Evolutionary conservation across 2,329 filamentous ascomycete species (phyloP).

Genomic region (Fusarium vanettenii): DNA sequence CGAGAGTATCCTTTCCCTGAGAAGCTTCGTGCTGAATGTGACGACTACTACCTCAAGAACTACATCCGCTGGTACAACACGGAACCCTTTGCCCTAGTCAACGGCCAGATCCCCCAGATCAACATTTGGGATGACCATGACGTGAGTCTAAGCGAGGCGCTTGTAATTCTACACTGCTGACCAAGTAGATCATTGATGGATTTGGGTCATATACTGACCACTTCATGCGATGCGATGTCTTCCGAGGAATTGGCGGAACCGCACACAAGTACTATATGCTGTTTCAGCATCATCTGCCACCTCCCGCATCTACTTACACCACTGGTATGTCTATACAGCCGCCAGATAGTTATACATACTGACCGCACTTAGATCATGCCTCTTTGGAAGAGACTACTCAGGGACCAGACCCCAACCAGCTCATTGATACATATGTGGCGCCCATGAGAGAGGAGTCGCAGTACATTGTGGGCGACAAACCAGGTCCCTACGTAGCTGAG

Average conservation of each 20-base stretch:
- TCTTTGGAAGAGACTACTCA: constrained; percentile 52
- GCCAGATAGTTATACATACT: constrained; percentile 7
- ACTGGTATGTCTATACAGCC: constrained; percentile 27
- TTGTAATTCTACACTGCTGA: constrained; percentile 46
- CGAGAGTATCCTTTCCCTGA: constrained; percentile 81
- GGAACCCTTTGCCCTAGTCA: constrained; percentile 86
- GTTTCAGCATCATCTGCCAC: constrained; percentile 94
- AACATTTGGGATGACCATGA: constrained; percentile 99
- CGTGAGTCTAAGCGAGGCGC: constrained; percentile 54
- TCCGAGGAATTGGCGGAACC: constrained; percentile 89
- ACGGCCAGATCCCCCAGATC: constrained; percentile 92
- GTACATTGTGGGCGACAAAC: constrained; percentile 81
- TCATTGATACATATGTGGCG: constrained; percentile 79
- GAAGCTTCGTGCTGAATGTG: constrained; percentile 83
- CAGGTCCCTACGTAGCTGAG: constrained; percentile 90
- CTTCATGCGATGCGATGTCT: constrained; percentile 93
- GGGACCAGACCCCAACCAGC: constrained; percentile 76
- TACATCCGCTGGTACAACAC: constrained; percentile 87
- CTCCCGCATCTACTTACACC: constrained; percentile 87
- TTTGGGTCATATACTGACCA: constrained; percentile 94
- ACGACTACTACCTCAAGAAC: constrained; percentile 90
- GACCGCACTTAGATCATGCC: constrained; percentile 36
- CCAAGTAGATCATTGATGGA: constrained; percentile 82
- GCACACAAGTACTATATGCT: constrained; percentile 99
- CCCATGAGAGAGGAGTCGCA: constrained; percentile 68